These are phyloP conservation scores for Ogataea haglerorum DNA, from an alignment of 805 yeast species.

Conservation along the genomic window DNA sequence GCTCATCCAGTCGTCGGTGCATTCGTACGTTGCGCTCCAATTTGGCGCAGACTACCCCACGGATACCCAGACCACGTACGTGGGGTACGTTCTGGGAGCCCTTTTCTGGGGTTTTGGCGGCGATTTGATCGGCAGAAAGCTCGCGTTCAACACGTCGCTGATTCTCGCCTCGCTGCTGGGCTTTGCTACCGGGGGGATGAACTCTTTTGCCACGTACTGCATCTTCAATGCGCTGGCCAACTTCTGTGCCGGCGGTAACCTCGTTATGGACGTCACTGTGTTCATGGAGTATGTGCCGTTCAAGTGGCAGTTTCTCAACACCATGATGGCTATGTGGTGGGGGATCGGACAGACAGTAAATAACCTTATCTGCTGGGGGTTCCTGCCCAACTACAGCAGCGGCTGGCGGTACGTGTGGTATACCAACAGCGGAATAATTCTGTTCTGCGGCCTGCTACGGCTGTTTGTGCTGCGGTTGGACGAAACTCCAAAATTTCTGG, in stretches of 20 bases:
- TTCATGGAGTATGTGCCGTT: slow-evolving; percentile 48
- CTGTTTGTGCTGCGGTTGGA: slow-evolving; percentile 35
- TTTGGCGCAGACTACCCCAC: slow-evolving; percentile 38
- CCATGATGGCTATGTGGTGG: slow-evolving; percentile 45
- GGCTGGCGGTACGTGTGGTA: slow-evolving; percentile 36
- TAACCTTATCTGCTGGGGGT: slow-evolving; percentile 21
- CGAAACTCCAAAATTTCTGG: slow-evolving; percentile 32
- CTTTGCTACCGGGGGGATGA: slow-evolving; percentile 47
- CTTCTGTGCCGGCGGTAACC: slow-evolving; percentile 51
- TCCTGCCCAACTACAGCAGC: background rate
- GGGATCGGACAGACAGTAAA: slow-evolving; percentile 37
- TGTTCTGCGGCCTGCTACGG: slow-evolving; percentile 23
- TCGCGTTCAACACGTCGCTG: slow-evolving; percentile 18
- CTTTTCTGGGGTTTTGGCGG: slow-evolving; percentile 47
- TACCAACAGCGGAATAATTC: slow-evolving; percentile 9
- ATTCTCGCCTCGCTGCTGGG: slow-evolving; percentile 44
- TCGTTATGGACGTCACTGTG: slow-evolving; percentile 39
- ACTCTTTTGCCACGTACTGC: slow-evolving; percentile 42
- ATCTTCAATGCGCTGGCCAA: slow-evolving; percentile 38
- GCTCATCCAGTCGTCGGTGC: slow-evolving; percentile 40
- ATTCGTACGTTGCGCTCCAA: slow-evolving; percentile 41
- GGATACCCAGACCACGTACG: slow-evolving; percentile 40
- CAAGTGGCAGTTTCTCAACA: slow-evolving; percentile 36
- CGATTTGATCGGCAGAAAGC: slow-evolving; percentile 40
- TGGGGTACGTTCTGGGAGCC: slow-evolving; percentile 48